These are phyloP conservation scores for Phaeotremella skinneri DNA, from an alignment of 768 basidiomycete species.

Conservation along the genomic window DNA sequence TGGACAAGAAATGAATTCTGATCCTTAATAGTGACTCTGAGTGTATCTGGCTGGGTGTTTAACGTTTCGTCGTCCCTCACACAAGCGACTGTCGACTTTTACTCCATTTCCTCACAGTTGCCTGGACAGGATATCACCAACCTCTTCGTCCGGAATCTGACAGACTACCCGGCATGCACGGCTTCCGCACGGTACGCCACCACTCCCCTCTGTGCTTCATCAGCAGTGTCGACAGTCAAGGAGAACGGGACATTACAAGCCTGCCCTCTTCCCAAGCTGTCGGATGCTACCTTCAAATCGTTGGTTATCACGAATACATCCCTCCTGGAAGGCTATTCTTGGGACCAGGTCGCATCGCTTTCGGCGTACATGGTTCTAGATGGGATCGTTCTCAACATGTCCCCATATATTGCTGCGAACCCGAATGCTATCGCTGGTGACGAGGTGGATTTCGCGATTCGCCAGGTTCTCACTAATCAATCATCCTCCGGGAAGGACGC, in stretches of 20 bases:
- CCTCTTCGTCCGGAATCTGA: constrained; percentile 68
- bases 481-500: constrained; percentile 73
- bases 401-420: constrained; percentile 75
- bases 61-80: constrained; percentile 64
- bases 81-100: constrained; percentile 62
- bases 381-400: constrained; percentile 89
- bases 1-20: no score
- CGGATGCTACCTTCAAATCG: constrained; percentile 60
- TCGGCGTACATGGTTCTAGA: constrained; percentile 81
- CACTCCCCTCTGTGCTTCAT: constrained; percentile 65
- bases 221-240: constrained; percentile 42
- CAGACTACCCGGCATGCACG: constrained; percentile 66
- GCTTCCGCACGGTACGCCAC: constrained; percentile 66
- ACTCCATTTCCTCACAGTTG: constrained; percentile 57
- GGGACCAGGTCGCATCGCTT: constrained; percentile 77
- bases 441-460: constrained; percentile 76
- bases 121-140: constrained; percentile 89
- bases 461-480: constrained; percentile 61
- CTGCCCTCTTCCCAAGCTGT: constrained; percentile 68
- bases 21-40: constrained; percentile 63
- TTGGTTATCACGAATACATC: constrained; percentile 67
- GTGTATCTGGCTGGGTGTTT: constrained; percentile 72
- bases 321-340: constrained; percentile 78
- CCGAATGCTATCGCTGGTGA: constrained; percentile 68
- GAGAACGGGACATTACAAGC: constrained; percentile 52